Base-by-base conservation (phyloP, 306 rosid species). In the Mucuna pruriens region DNA sequence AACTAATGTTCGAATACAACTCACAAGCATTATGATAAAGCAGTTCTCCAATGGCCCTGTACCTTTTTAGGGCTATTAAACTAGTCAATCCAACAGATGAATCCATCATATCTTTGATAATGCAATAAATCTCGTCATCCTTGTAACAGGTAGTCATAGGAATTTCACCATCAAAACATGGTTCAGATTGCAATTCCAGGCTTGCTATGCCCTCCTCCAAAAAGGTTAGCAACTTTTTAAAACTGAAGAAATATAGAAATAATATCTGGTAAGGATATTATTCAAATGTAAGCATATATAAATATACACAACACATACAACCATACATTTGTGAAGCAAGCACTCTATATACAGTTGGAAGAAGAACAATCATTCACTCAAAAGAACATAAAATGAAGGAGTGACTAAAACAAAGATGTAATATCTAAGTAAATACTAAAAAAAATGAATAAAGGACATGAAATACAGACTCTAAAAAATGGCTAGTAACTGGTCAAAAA, bases 31-130 rank as follows among this genome's bases (percentile, higher is more conserved):
- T 85, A 26, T 70, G 85, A 89, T 95, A 92, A 48, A 91, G 85
- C 70, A 67, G 77, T 74, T 91, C 92, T 75, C 98, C 98, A 33
- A 84, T 60, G 44, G 29, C 81, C 80, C 77, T 72, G 86, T 90
- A 92, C 88, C 87, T 92, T 67, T 89, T 87, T 73, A 92, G 76
- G 31, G 94, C 89, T 51, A 77, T 84, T 69, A 81, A 86, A 71
- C 94, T 83, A 19, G 77, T 74, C 61, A 48, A 81, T 77, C 90
- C 92, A 77, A 58, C 69, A 49, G 91, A 83, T 70, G 90, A 89
- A 79, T 95, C 88, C 65, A 90, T 76, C 81, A 92, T 85, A 86
- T 89, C 90, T 69, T 90, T 87, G 66, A 88, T 82, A 68, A 92
- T 79, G 49, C 75, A 68, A 65, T 87, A 75, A 62, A 91, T 78